Evolutionary conservation across 768 basidiomycete species (phyloP).

Genomic region (Paxillus involutus): DNA sequence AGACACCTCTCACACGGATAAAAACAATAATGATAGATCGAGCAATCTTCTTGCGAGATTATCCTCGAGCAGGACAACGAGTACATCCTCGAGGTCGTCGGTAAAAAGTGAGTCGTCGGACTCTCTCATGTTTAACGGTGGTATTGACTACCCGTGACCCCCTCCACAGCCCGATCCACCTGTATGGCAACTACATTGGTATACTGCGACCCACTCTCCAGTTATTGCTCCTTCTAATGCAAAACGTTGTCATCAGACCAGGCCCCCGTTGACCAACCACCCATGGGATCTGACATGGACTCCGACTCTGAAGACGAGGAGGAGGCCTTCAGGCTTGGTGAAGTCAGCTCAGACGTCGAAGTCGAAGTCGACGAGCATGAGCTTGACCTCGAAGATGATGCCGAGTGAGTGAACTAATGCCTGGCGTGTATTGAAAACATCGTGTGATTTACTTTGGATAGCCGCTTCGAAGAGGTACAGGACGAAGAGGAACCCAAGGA

Average conservation of each 20-base stretch:
- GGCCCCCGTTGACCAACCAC: constrained; percentile 44
- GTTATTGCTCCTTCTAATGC: not conserved
- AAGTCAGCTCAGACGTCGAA: constrained; percentile 87
- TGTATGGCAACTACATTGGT: constrained; percentile 88
- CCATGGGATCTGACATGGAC: constrained; percentile 51
- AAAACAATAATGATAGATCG: constrained; percentile 50
- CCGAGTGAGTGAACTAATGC: constrained; percentile 38
- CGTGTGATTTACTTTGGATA: constrained; percentile 1
- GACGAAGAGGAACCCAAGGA: constrained; percentile 30
- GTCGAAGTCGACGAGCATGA: constrained; percentile 63
- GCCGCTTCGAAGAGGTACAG: constrained; percentile 74
- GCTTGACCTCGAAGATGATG: constrained; percentile 46
- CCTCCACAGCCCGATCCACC: constrained; percentile 58
- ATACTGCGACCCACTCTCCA: constrained; percentile 5
- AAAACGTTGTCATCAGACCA: constrained; percentile 46
- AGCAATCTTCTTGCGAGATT: constrained; percentile 72
- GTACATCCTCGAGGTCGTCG: constrained; percentile 68
- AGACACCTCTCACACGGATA: constrained; percentile 5
- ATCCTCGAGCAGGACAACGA: constrained; percentile 66
- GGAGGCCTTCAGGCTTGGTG: constrained; percentile 58
- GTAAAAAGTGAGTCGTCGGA: constrained; percentile 67
- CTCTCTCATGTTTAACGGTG: not conserved
- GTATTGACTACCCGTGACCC: constrained; percentile 4
- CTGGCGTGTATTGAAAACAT: not conserved
- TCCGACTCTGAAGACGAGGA: constrained; percentile 45